Base-by-base conservation (phyloP, 1,139 yeast species). In the Geotrichum citri-aurantii region DNA sequence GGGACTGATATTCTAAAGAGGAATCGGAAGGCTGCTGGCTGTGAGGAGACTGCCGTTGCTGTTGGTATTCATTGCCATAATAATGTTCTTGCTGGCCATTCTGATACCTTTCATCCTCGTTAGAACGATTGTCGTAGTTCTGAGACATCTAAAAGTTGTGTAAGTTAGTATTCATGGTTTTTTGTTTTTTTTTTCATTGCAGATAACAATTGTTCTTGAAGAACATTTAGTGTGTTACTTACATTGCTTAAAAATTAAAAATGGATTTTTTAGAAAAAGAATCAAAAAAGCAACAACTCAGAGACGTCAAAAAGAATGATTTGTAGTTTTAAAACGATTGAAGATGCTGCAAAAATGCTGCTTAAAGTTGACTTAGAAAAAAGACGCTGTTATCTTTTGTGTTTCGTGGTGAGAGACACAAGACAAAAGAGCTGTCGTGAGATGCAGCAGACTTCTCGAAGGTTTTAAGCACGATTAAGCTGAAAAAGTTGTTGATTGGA, bases 31-130 rank as follows among this genome's bases (percentile, higher is more conserved):
- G 72, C 27, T 50, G 55, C 19, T 52, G 49, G 57, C 74, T 75
- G 54, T 71, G 79, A 59, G 72, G 76, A 54, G 70, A 69, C 48
- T 66, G 68, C 59, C 65, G 66, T 48, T 66, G 71, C 52, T 67
- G 64, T 24, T 60, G 63, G 27, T 50, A 47, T 12, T 56, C 58
- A 31, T 51, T 51, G 26, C 14, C 37, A 48, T 52, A 52, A 29
- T 51, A 56, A 23, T n/a, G 24, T 6, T 55, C 29, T 24, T 55
- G 52, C 31, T 55, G 57, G 21, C 52, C 33, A 21, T 19, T 37
- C 3, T 24, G 23, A 33, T 50, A 42, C 55, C 54, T 19, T 27
- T 54, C 57, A 47, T 57, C 56, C 11, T 57, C 57, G 21, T 54
- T 46, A 31, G 55, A 37, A 14, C 26, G 19, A n/a, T 48, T 33